Conservation (phyloP, 768 basidiomycete genomes). For the Leccinum longicurvipes region DNA sequence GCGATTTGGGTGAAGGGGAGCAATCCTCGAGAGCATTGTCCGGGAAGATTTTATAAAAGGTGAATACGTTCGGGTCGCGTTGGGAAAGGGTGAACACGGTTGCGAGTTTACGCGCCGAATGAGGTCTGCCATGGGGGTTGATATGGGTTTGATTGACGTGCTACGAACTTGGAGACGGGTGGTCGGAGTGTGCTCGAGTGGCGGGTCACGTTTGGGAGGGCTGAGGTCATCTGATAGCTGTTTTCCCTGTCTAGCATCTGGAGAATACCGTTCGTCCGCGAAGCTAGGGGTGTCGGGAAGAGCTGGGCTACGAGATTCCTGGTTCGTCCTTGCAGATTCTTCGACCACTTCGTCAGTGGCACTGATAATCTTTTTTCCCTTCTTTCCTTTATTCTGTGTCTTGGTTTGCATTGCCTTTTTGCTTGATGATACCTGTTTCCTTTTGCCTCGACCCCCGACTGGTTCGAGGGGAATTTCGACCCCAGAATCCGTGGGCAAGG, state of each 20-base stretch:
- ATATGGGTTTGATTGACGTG: conserved; percentile 51
- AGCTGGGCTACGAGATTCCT: not conserved
- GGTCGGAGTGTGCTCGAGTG: conserved; percentile 7
- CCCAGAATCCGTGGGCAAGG: conserved; percentile 25
- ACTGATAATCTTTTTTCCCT: conserved; percentile 20
- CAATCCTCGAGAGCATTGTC: conserved; percentile 60
- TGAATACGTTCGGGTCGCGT: conserved; percentile 44
- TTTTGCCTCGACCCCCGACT: conserved; percentile 7
- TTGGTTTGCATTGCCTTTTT: conserved; percentile 25
- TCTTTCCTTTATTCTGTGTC: conserved; percentile 20
- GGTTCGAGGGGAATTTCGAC: conserved; percentile 23
- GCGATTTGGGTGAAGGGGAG: conserved; percentile 72
- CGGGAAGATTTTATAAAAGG: conserved; percentile 66
- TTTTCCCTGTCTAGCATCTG: conserved; percentile 13
- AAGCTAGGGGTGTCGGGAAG: conserved; percentile 1
- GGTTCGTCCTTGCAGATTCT: not conserved
- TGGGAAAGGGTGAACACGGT: conserved; percentile 52
- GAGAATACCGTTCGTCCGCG: not conserved
- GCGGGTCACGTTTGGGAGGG: not conserved
- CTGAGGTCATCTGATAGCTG: conserved; percentile 1
- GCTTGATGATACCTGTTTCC: conserved; percentile 9
- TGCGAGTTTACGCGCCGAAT: conserved; percentile 68
- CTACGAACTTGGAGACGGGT: conserved; percentile 14
- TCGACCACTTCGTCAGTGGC: conserved; percentile 11
- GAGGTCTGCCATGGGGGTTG: conserved; percentile 71